Percentiles rank a stretch among this genome's conserved stretches.
These are phyloP conservation scores for Epithele typhae DNA, from an alignment of 768 basidiomycete species.

Conservation along the genomic window DNA sequence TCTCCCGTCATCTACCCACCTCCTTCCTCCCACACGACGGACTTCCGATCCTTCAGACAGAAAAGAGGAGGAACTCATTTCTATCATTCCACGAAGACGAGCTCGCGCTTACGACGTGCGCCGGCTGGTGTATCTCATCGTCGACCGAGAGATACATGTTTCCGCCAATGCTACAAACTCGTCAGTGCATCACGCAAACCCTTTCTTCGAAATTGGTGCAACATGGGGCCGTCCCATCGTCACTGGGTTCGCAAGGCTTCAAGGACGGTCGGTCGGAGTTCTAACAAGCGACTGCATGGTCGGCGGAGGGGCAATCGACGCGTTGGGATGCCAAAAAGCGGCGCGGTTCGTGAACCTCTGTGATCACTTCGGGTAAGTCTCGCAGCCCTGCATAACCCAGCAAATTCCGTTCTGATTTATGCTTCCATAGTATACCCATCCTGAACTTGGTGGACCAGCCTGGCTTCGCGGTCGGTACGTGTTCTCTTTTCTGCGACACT, in stretches of 20 bases:
- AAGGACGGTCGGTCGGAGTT: conserved; percentile 9
- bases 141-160: conserved; percentile 1
- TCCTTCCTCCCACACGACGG: conserved; percentile 1
- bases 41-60: conserved; percentile 5
- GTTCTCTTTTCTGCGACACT: background rate
- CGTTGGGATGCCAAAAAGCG: conserved; percentile 13
- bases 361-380: conserved; percentile 13
- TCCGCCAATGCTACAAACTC: background rate
- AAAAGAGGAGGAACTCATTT: conserved; percentile 12
- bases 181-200: background rate
- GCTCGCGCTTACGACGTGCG: conserved; percentile 13
- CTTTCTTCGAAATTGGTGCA: conserved; percentile 16
- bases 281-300: conserved; percentile 14
- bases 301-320: conserved; percentile 13
- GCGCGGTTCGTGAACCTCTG: conserved; percentile 16
- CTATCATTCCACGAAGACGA: conserved; percentile 13
- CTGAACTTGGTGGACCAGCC: conserved; percentile 17
- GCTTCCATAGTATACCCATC: conserved; percentile 5
- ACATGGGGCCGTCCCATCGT: conserved; percentile 13
- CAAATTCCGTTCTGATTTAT: background rate
- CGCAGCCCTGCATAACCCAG: background rate
- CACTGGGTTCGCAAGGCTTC: conserved; percentile 9
- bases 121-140: conserved; percentile 5
- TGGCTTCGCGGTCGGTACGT: conserved; percentile 13
- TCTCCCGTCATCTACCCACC: conserved; percentile 10